phyloP scores from a whole-genome alignment of 1,284 basidiomycete genomes.

The Sphagnurus paluster region DNA sequence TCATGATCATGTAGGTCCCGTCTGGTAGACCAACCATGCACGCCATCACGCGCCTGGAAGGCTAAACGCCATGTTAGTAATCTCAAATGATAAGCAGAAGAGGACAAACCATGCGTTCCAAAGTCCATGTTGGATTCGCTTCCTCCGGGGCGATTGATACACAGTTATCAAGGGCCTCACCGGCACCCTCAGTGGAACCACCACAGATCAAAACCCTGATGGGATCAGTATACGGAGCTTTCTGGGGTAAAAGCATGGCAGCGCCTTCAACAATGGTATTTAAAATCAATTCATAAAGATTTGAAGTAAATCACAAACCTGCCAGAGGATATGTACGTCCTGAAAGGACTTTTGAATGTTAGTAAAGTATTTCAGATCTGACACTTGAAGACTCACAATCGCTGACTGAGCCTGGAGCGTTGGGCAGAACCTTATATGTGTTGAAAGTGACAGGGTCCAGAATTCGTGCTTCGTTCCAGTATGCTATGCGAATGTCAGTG shows the following conservation, averaged over 20 bases:
- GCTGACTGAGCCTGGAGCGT: conserved; percentile 75
- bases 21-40: conserved; percentile 73
- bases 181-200: conserved; percentile 60
- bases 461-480: conserved; percentile 80
- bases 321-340: conserved; percentile 80
- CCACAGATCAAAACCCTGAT: conserved; percentile 73
- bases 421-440: conserved; percentile 60
- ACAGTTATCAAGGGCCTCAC: conserved; percentile 68
- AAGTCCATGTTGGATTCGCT: conserved; percentile 54
- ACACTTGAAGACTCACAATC: conserved; percentile 41
- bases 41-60: conserved; percentile 73
- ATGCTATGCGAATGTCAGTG: conserved; percentile 39
- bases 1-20: conserved; percentile 73
- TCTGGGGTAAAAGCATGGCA: conserved; percentile 66
- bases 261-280: conserved; percentile 37
- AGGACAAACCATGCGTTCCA: conserved; percentile 70
- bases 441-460: conserved; percentile 63
- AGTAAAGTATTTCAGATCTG: neutral
- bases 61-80: conserved; percentile 37
- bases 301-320: conserved; percentile 27
- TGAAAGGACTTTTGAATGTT: conserved; percentile 42
- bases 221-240: conserved; percentile 71
- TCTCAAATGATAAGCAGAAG: neutral
- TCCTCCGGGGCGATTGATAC: conserved; percentile 65
- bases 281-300: neutral